Evolutionary conservation across 306 rosid genomes (phyloP).

Genomic region (Cicer bijugum): DNA sequence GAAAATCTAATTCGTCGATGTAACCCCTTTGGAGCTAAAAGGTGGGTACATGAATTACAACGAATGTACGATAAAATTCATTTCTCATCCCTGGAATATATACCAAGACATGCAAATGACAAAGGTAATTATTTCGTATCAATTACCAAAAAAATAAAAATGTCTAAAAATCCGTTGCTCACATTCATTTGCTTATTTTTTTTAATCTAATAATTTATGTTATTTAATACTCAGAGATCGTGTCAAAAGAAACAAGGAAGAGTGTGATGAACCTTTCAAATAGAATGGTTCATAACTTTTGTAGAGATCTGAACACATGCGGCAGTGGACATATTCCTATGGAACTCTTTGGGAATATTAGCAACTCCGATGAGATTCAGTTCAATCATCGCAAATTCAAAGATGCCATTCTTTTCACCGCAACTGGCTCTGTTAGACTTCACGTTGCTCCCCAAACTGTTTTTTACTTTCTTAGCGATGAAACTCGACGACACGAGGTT

Average conservation of each 20-base stretch:
- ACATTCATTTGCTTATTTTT: background rate
- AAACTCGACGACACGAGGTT: constrained; percentile 49
- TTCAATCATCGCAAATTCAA: constrained; percentile 46
- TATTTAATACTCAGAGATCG: constrained; percentile 44
- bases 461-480: constrained; percentile 49
- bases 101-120: constrained; percentile 16
- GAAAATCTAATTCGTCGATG: constrained; percentile 27
- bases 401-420: constrained; percentile 49
- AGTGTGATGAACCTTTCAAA: constrained; percentile 52
- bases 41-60: constrained; percentile 64
- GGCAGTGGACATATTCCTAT: too few species aligned
- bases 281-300: constrained; percentile 61
- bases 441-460: constrained; percentile 46
- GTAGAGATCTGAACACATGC: constrained; percentile 36
- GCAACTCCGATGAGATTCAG: constrained; percentile 41
- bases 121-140: constrained; percentile 44
- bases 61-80: constrained; percentile 62
- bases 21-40: constrained; percentile 63
- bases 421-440: constrained; percentile 59
- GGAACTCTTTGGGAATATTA: background rate
- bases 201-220: background rate
- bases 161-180: too few species aligned
- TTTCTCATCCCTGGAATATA: constrained; percentile 25
- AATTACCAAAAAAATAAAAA: too few species aligned
- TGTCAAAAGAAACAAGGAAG: constrained; percentile 43